phyloP scores from a whole-genome alignment of 1,284 basidiomycete genomes.

The Kwoniella shivajii region DNA sequence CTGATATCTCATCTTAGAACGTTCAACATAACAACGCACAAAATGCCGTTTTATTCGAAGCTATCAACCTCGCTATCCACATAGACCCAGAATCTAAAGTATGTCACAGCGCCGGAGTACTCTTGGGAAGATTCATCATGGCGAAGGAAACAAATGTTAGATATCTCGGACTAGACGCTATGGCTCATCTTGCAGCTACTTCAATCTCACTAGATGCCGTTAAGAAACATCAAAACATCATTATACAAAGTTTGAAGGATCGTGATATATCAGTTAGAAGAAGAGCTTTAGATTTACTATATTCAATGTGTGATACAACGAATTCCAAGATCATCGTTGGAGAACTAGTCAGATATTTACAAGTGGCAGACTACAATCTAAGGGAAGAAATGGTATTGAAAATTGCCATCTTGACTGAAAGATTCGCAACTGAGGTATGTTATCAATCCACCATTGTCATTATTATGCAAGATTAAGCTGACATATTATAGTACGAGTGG shows the following conservation, averaged over 20 bases:
- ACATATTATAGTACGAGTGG: constrained; percentile 72
- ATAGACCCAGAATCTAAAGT: constrained; percentile 88
- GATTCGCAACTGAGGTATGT: constrained; percentile 79
- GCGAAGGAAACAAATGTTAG: constrained; percentile 98
- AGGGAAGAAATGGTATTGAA: constrained; percentile 98
- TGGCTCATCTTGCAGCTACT: constrained; percentile 95
- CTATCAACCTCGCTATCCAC: constrained; percentile 95
- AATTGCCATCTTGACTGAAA: constrained; percentile 96
- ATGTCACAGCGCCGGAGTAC: constrained; percentile 84
- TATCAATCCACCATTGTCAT: constrained; percentile 21
- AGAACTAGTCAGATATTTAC: constrained; percentile 88
- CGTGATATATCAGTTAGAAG: constrained; percentile 96
- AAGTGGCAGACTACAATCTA: constrained; percentile 91
- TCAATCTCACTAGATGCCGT: constrained; percentile 87
- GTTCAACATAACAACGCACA: constrained; percentile 99
- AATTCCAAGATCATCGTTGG: constrained; percentile 95
- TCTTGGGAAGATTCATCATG: constrained; percentile 92
- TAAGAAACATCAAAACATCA: constrained; percentile 94
- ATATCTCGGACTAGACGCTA: constrained; percentile 95
- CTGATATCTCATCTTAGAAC: constrained; percentile 60
- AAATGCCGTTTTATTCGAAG: constrained; percentile 97
- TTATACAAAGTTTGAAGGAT: constrained; percentile 90
- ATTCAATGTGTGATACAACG: constrained; percentile 97
- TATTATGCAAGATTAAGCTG: not conserved
- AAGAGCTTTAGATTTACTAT: constrained; percentile 90